These are phyloP conservation scores for Syzygium aromaticum DNA, from an alignment of 345 rosid genomes.

Conservation along the genomic window DNA sequence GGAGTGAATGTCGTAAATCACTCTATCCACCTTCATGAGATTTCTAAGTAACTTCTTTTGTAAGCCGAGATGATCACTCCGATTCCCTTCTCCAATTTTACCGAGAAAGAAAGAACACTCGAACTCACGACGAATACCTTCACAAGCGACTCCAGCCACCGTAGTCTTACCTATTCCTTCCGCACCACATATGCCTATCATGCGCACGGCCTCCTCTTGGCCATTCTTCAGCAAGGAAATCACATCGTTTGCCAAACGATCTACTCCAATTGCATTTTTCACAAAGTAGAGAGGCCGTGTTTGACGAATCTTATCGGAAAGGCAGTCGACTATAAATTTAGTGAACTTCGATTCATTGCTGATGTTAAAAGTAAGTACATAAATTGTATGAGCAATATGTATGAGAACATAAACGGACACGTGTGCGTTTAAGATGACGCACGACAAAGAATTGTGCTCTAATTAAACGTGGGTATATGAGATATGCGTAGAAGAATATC, in stretches of 20 bases:
- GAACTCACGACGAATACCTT: background rate
- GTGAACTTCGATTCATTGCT: background rate
- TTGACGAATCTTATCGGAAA: background rate
- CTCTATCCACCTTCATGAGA: too few species aligned
- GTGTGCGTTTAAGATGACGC: too few species aligned
- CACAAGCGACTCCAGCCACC: background rate
- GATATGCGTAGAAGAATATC: too few species aligned
- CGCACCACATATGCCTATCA: background rate
- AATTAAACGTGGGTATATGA: too few species aligned
- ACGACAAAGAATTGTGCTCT: too few species aligned
- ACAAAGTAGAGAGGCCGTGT: background rate
- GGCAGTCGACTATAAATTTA: background rate
- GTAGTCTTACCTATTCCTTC: conserved; percentile 1
- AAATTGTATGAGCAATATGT: too few species aligned
- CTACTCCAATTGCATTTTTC: background rate
- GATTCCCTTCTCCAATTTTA: background rate
- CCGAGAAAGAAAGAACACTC: background rate
- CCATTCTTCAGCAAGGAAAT: background rate
- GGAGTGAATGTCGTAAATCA: too few species aligned
- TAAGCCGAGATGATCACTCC: too few species aligned
- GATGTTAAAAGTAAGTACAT: background rate
- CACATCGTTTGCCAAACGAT: background rate
- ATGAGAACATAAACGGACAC: too few species aligned
- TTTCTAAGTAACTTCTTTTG: background rate
- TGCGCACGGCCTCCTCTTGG: background rate